Percentiles rank a stretch among this genome's conserved stretches.
Evolutionary conservation across 2,329 filamentous ascomycete species (phyloP).

Genomic region (Graphilbum fragrans): DNA sequence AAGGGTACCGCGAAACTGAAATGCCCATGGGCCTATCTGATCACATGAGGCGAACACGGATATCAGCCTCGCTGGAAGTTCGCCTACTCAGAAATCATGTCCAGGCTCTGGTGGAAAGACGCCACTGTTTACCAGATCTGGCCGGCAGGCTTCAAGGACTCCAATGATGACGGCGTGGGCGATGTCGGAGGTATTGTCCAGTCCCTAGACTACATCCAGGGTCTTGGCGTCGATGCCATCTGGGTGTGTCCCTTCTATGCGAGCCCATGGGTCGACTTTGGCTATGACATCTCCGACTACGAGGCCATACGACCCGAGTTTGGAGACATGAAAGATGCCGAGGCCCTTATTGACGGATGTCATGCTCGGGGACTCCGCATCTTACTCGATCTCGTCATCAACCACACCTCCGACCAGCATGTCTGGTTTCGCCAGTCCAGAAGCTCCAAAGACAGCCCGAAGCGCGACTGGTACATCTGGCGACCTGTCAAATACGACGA

Average conservation of each 20-base stretch:
- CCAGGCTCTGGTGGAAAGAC: conserved; percentile 6
- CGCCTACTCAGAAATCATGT: too few species aligned
- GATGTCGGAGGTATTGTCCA: conserved; percentile 52
- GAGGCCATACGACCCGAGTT: conserved; percentile 37
- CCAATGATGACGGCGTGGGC: conserved; percentile 46
- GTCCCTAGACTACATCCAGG: conserved; percentile 49
- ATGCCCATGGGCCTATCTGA: too few species aligned
- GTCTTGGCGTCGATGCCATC: conserved; percentile 46
- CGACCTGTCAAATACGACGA: conserved; percentile 25
- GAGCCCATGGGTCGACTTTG: conserved; percentile 40
- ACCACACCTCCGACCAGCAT: conserved; percentile 62
- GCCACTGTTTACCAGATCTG: conserved; percentile 23
- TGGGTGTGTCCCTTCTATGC: conserved; percentile 41
- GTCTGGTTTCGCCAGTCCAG: conserved; percentile 57
- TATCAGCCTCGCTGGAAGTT: too few species aligned
- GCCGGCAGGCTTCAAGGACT: conserved; percentile 43
- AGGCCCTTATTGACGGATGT: conserved; percentile 43
- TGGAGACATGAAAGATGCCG: conserved; percentile 52
- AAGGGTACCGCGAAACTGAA: too few species aligned
- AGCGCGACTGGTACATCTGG: conserved; percentile 40
- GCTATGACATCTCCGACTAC: conserved; percentile 55
- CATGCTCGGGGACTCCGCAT: conserved; percentile 44
- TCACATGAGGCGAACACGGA: too few species aligned
- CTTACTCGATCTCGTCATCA: conserved; percentile 62
- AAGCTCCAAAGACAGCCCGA: conserved; percentile 45